Evolutionary conservation across 768 basidiomycete species (phyloP), one percentile per base, ranked within the genome.

Genomic region (Krasilnikovozyma curviuscula): DNA sequence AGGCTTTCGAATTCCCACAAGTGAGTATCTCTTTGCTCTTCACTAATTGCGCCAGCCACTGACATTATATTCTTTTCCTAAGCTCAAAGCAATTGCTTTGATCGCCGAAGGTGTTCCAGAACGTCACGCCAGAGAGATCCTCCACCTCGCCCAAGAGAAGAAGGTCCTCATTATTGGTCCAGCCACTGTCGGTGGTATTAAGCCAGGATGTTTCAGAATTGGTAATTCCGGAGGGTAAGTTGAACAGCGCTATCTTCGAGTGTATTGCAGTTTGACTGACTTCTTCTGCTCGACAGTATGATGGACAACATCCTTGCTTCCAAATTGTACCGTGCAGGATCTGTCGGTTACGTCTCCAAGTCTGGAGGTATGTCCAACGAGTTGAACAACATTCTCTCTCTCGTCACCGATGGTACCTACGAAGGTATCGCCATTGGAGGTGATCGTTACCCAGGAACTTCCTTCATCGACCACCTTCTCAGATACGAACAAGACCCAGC

Each of bases 341-440:
- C 88, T 12, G 83, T 98, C 59, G 91, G 89, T 61, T 98, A 97
- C 67, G 91, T 98, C 63, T 93, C 86, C 67, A 98, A 98, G 71
- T 95, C 89, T 7, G 91, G 91, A 57, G 91, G 91, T 67, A 98
- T 98, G 91, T 97, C 91, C 60, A 97, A 97, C 71, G 91, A 98
- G 68, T 72, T 98, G 61, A 97, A 98, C 81, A 98, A 95, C 73
- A 98, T 98, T 65, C 79, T 98, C 54, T 88, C 86, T 19, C 75
- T 91, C 64, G 68, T 73, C 60, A 95, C 91, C 62, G 89, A 98
- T 70, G 93, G 93, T 58, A 91, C 88, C 54, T 98, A 95, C 70
- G 93, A 98, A 73, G 93, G 93, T 73, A 89, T 98, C 63, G 93
- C 91, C 65, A 98, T 98, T 58, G 93, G 93, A 63, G 93, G 93